phyloP scores from a whole-genome alignment of 176 grass and related monocot species.

The Carex kokanica region DNA sequence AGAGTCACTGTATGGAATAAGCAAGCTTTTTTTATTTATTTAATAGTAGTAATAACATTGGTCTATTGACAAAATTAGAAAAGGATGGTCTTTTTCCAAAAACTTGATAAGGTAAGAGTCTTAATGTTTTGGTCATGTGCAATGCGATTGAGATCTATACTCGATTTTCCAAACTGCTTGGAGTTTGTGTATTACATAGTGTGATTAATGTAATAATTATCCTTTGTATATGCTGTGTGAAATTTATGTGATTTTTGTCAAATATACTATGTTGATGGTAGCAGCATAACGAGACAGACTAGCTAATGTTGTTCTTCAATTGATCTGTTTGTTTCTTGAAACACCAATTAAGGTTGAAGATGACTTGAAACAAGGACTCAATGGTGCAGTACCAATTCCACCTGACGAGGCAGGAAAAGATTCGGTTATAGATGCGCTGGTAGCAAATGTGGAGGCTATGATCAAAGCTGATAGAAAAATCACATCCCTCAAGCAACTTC shows the following conservation, averaged over 20 bases:
- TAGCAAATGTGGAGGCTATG: constrained; percentile 76
- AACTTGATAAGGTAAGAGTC: background rate
- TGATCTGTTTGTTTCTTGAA: background rate
- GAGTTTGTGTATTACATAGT: background rate
- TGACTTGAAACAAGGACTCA: constrained; percentile 52
- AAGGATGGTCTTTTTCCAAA: background rate
- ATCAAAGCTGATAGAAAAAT: constrained; percentile 81
- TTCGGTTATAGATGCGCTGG: constrained; percentile 47
- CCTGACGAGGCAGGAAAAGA: constrained; percentile 41
- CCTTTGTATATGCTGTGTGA: background rate
- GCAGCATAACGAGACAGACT: background rate
- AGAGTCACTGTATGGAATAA: background rate
- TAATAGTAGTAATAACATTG: background rate
- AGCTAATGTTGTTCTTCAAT: background rate
- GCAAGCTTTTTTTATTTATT: background rate
- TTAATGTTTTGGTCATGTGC: background rate
- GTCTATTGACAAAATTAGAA: background rate
- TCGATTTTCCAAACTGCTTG: background rate
- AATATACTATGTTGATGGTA: background rate
- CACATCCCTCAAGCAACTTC: constrained; percentile 81
- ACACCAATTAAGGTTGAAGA: constrained; percentile 40
- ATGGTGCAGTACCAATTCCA: constrained; percentile 49
- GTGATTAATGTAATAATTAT: background rate
- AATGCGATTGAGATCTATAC: background rate
- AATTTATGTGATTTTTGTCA: background rate